phyloP scores from a whole-genome alignment of 1,284 basidiomycete genomes.

The Caloboletus firmus region DNA sequence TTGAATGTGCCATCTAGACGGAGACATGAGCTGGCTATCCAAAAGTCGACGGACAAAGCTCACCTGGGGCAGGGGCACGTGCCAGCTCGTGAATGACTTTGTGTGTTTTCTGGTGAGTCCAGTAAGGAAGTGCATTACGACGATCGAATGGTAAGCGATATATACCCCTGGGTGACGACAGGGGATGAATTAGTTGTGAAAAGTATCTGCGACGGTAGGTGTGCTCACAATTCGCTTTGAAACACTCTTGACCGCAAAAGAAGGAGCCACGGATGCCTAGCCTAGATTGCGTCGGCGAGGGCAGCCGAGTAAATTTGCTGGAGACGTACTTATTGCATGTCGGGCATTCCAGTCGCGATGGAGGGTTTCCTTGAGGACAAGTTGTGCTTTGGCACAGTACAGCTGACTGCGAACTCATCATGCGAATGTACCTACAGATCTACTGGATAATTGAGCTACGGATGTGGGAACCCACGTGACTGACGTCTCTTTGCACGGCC shows the following conservation, averaged over 20 bases:
- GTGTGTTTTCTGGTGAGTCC: constrained; percentile 70
- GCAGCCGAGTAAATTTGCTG: constrained; percentile 1
- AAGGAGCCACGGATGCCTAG: constrained; percentile 79
- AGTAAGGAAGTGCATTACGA: constrained; percentile 1
- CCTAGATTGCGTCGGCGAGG: constrained; percentile 39
- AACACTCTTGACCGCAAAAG: constrained; percentile 84
- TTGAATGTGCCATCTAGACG: constrained; percentile 66
- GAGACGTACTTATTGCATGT: constrained; percentile 73
- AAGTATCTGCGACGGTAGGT: not conserved
- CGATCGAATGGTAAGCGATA: constrained; percentile 7
- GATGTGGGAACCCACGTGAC: constrained; percentile 21
- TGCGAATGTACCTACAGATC: constrained; percentile 1
- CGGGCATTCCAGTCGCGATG: constrained; percentile 76
- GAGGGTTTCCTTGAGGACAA: constrained; percentile 74
- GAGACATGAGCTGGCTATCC: not conserved
- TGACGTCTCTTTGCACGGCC: not conserved
- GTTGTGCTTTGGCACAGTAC: constrained; percentile 65
- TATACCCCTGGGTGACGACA: constrained; percentile 43
- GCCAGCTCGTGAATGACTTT: constrained; percentile 72
- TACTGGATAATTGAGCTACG: not conserved
- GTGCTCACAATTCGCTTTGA: constrained; percentile 77
- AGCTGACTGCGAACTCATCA: constrained; percentile 34
- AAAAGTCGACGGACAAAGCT: constrained; percentile 6
- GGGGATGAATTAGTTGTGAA: not conserved
- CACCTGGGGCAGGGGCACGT: constrained; percentile 38